phyloP scores from a whole-genome alignment of 257 asterid species.

The Nicotiana knightiana region DNA sequence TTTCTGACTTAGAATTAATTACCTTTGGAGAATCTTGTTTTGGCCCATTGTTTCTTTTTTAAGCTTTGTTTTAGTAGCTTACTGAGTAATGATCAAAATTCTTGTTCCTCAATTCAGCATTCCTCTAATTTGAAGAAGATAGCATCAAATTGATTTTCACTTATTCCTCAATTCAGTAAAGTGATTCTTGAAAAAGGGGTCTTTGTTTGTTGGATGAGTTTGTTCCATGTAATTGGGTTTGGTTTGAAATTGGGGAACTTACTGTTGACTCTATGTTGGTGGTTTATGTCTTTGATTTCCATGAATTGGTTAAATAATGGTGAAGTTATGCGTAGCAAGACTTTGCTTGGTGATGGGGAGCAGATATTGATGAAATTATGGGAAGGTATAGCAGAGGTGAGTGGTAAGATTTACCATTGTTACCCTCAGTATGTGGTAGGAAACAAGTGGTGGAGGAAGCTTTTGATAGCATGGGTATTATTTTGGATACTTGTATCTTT shows the following conservation, averaged over 20 bases:
- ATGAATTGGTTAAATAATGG: constrained; percentile 67
- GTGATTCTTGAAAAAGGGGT: not conserved
- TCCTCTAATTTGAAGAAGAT: constrained; percentile 30
- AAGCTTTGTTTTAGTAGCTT: constrained; percentile 42
- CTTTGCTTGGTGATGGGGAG: constrained; percentile 48
- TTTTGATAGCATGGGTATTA: constrained; percentile 46
- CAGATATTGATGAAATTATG: constrained; percentile 53
- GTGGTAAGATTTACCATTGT: constrained; percentile 46
- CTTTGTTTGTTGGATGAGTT: constrained; percentile 49
- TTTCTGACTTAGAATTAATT: constrained; percentile 17
- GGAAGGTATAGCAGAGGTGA: constrained; percentile 47
- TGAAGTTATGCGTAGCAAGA: constrained; percentile 60
- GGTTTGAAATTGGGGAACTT: constrained; percentile 81
- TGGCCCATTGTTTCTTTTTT: constrained; percentile 34
- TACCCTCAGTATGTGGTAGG: constrained; percentile 48
- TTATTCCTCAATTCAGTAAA: not conserved
- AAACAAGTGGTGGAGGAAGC: constrained; percentile 59
- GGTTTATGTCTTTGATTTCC: constrained; percentile 64
- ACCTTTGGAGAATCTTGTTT: constrained; percentile 38
- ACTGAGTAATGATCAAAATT: constrained; percentile 31
- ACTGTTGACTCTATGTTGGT: constrained; percentile 58
- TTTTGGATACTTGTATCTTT: constrained; percentile 33
- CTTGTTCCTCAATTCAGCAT: constrained; percentile 22
- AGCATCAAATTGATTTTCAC: constrained; percentile 14
- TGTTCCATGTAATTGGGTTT: constrained; percentile 67